Evolutionary conservation across 176 grass and related monocot species (phyloP), one percentile per base, ranked within the genome.

Genomic region (Coix lacrymajobi): DNA sequence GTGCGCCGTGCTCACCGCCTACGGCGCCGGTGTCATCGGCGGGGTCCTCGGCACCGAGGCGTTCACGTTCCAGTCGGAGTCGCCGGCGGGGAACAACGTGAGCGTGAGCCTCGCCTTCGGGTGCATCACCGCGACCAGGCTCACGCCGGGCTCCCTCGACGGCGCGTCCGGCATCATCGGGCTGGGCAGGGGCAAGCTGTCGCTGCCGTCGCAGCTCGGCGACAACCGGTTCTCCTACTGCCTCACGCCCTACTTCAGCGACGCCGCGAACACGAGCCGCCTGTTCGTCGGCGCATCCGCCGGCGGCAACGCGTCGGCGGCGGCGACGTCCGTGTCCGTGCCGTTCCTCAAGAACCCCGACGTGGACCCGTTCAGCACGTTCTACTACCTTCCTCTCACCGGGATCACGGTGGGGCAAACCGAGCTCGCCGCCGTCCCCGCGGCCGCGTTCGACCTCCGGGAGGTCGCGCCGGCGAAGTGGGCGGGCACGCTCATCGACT

Each of bases 151-250:
- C 0, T 20, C 52, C 29, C 83, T 85, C 10, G 1, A 29, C 39
- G 75, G 65, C 22, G 75, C 75, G 15, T 79, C 83, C 3, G 83
- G 83, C 13, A 43, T 86, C 32, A 49, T 80, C 17, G 84, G 84
- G 43, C 68, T 86, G 5, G 84, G 84, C 7, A 12, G 84, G 0
- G 84, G 84, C 57, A 2, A 7, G 4, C 68, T 86, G 1, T 86
- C 84, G 17, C 44, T 86, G 2, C 44, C 41, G 11, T 73, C 68
- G 0, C 77, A 86, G 77, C 33, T 71, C 17, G 58, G 68, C 25
- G 77, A 46, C 2, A 52, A 3, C 8, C 54, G 9, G 25, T 86
- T 86, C 84, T 73, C 84, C 16, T 86, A 86, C 84, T 86, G 84
- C 43, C 67, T 73, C 57, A 80, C 84, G 2, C 57, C 43, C 0